Conservation (phyloP, 139 green algal genomes). For the Auxenochlorella pyrenoidosa region DNA sequence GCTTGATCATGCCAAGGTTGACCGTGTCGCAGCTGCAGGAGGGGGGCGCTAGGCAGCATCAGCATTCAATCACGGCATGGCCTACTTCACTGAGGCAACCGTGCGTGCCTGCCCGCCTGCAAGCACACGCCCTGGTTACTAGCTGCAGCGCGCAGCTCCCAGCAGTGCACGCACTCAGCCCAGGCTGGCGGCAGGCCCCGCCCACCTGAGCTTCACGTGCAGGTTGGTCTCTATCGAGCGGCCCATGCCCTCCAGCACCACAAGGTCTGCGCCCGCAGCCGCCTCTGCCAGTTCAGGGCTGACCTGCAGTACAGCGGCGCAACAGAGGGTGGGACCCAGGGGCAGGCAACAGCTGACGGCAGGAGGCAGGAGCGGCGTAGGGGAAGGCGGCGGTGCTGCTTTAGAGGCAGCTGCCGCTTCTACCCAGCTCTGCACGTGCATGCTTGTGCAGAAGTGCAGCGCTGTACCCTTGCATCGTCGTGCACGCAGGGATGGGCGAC, state of each 20-base stretch:
- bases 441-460: not conserved
- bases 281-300: slow-evolving; percentile 73
- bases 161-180: no score
- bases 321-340: not conserved
- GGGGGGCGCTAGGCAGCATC: no score
- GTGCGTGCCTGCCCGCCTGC: no score
- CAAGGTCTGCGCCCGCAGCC: slow-evolving; percentile 77
- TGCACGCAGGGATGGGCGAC: no score
- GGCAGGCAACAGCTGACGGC: not conserved
- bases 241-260: slow-evolving; percentile 96
- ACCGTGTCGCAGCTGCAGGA: slow-evolving; percentile 50
- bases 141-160: no score
- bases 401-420: not conserved
- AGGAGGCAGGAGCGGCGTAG: not conserved
- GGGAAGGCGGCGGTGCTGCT: not conserved
- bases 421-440: not conserved
- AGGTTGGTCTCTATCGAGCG: slow-evolving; percentile 94
- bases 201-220: slow-evolving; percentile 68
- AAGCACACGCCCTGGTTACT: no score
- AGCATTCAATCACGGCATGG: no score
- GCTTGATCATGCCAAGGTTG: slow-evolving; percentile 87
- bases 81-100: no score
- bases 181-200: slow-evolving; percentile 2
- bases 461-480: no score
- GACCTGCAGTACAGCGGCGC: slow-evolving; percentile 50